Base-by-base conservation (phyloP, 306 rosid species). In the Abrus pulchellus region DNA sequence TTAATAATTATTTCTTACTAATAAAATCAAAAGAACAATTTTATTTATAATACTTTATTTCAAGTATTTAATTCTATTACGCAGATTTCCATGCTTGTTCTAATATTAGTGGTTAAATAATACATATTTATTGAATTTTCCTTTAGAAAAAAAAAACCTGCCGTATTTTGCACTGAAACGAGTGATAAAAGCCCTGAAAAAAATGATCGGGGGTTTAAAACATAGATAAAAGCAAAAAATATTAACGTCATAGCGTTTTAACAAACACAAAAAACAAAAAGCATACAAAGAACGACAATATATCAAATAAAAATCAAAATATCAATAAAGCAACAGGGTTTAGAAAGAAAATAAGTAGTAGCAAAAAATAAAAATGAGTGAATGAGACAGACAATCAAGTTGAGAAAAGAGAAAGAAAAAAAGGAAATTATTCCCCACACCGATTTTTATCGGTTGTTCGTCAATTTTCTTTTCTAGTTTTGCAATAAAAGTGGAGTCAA, bases 401-500 rank as follows among this genome's bases (percentile, higher is more conserved):
- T 2, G 4, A 36, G 40, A 36, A 36, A 36, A 4, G 4, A 12
- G 49, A 40, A 64, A 63, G 8, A 63, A 29, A 1, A 41, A 66
- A 30, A 11, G 1, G 10, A 68, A 47, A 69, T 13, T 47, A 47
- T 1, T 5, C n/a, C 0, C 8, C 9, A 30, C 43, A 6, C 28
- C 29, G 3, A 61, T 9, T 59, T 59, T 68, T 28, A 63, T 11
- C 9, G 1, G 40, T 36, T 4, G 70, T 41, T 40, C 14, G 1
- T 7, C 2, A 3, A 8, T 27, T 67, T 44, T 45, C 56, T 64
- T 67, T 44, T 45, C 56, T 64, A n/a, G 0, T 3, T 64, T 64
- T 14, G 70, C 30, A 62, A 41, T 66, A 28, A 68, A 28, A 47
- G 12, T 68, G 3, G 2, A 68, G 74, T 68, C 74, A 68, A 68